phyloP scores from a whole-genome alignment of 176 grass and related monocot genomes.

The Triticum monococcum region DNA sequence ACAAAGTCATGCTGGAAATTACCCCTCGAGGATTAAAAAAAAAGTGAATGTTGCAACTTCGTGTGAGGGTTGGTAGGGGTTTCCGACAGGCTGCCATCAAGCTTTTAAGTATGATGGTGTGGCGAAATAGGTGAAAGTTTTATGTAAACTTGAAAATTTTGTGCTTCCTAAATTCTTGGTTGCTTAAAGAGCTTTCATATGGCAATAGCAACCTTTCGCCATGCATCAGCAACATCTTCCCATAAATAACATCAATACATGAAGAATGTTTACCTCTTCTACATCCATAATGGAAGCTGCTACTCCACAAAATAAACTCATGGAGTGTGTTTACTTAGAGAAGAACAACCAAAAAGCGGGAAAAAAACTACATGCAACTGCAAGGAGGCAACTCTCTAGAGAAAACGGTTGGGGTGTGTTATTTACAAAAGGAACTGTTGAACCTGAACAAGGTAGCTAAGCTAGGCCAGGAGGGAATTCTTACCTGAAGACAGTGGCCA shows the following conservation, averaged over 20 bases:
- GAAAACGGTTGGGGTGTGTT: neutral
- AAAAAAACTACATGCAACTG: neutral
- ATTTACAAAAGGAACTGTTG: neutral
- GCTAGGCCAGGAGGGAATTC: neutral
- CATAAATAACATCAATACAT: neutral
- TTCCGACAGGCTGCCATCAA: neutral
- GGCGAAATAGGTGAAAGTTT: neutral
- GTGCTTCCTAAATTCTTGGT: neutral
- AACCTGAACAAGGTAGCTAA: neutral
- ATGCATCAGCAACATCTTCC: too few species aligned
- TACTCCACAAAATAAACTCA: neutral
- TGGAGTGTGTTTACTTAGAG: neutral
- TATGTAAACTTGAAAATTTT: neutral
- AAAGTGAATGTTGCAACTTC: too few species aligned
- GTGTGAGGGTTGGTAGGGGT: neutral
- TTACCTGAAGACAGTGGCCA: neutral
- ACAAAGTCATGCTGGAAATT: too few species aligned
- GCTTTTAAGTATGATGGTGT: neutral
- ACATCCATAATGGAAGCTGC: neutral
- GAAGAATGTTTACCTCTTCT: neutral
- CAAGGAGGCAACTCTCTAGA: neutral
- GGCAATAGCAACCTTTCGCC: too few species aligned
- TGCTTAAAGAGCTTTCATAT: neutral
- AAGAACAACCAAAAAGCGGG: neutral
- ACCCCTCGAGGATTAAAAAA: too few species aligned